phyloP scores from a whole-genome alignment of 805 yeast species.

The Wickerhamiella hasegawae region DNA sequence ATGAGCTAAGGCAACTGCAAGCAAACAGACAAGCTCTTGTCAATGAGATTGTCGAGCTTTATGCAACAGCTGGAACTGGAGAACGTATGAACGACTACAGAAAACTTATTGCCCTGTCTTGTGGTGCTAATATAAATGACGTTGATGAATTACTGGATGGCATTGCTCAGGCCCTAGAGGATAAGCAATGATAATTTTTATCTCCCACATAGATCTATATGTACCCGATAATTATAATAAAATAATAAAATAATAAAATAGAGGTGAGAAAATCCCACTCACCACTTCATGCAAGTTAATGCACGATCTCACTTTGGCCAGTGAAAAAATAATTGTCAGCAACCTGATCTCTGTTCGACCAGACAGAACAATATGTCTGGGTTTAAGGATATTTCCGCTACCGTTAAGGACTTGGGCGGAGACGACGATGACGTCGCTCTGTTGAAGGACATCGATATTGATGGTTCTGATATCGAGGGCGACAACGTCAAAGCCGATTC shows the following conservation, averaged over 20 bases:
- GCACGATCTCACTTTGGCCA: too few relatives aligned
- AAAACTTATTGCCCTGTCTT: slow-evolving; percentile 55
- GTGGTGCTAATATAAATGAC: slow-evolving; percentile 65
- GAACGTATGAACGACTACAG: slow-evolving; percentile 65
- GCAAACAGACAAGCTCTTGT: slow-evolving; percentile 12
- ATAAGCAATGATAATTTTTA: slow-evolving; percentile 2
- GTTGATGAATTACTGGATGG: slow-evolving; percentile 73
- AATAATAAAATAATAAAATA: too few relatives aligned
- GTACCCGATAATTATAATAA: too few relatives aligned
- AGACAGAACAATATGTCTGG: background rate
- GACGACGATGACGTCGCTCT: slow-evolving; percentile 64
- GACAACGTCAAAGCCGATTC: slow-evolving; percentile 14
- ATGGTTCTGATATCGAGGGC: slow-evolving; percentile 21
- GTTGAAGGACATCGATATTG: slow-evolving; percentile 34
- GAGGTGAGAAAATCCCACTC: too few relatives aligned
- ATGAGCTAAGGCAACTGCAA: slow-evolving; percentile 27
- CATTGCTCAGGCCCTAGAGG: slow-evolving; percentile 32
- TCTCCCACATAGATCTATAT: too few relatives aligned
- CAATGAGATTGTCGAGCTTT: slow-evolving; percentile 19
- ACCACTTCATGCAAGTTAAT: too few relatives aligned
- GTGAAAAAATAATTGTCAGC: background rate
- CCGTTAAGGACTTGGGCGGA: slow-evolving; percentile 73
- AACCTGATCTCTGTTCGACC: too few relatives aligned
- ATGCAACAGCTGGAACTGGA: slow-evolving; percentile 30
- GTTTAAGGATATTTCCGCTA: slow-evolving; percentile 34